Conservation (phyloP, 441 rosid species). For the Dalechampia spathulata region DNA sequence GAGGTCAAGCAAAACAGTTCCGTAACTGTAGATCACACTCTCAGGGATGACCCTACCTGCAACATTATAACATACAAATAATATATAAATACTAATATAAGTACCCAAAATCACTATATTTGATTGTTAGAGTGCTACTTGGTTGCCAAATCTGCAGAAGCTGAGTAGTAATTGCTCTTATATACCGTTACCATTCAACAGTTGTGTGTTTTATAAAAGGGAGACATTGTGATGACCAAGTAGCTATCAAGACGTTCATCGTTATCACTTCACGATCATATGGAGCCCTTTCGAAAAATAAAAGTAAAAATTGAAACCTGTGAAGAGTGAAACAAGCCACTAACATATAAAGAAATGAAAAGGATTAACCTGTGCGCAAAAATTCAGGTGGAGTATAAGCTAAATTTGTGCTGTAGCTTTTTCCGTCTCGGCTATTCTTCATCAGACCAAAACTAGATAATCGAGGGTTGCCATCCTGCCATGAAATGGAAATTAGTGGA, state of each 20-base stretch:
- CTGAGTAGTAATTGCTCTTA: no score
- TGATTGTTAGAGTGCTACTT: background rate
- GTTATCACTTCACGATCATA: no score
- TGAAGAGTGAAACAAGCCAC: no score
- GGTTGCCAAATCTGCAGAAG: background rate
- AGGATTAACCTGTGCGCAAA: conserved; percentile 60
- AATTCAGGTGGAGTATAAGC: conserved; percentile 98
- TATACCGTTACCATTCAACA: no score
- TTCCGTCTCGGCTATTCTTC: conserved; percentile 94
- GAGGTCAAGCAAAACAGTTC: conserved; percentile 53
- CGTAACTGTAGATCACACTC: conserved; percentile 75
- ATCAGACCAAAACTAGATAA: conserved; percentile 91
- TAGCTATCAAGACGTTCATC: no score
- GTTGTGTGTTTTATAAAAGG: no score
- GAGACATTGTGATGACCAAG: no score
- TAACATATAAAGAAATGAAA: background rate
- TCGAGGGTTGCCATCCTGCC: conserved; percentile 87
- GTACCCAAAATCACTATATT: conserved; percentile 3
- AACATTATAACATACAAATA: conserved; percentile 16
- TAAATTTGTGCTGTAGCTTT: conserved; percentile 92
- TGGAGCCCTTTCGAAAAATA: no score
- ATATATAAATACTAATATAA: background rate
- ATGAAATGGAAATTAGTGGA: background rate
- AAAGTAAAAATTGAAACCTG: background rate
- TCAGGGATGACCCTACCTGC: conserved; percentile 75